These are phyloP conservation scores for Citrus glauca DNA, from an alignment of 345 rosid species.

Conservation along the genomic window DNA sequence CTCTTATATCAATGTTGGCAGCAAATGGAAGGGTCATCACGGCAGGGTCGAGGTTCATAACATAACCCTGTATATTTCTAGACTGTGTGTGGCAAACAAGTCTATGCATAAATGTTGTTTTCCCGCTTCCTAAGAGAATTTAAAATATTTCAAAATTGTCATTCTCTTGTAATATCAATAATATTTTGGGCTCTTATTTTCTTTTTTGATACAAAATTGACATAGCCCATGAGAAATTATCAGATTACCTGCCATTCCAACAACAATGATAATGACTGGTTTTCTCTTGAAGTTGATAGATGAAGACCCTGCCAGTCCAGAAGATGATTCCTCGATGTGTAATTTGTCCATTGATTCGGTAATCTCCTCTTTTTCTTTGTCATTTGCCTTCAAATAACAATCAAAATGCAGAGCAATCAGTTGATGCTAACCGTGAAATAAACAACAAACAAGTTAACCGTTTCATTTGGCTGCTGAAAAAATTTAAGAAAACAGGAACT, in stretches of 20 bases:
- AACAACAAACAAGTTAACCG: background rate
- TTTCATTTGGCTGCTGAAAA: background rate
- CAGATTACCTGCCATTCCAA: slow-evolving; percentile 76
- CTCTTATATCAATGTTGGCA: slow-evolving; percentile 81
- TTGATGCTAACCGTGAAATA: background rate
- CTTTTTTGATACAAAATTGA: background rate
- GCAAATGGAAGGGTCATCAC: slow-evolving; percentile 76
- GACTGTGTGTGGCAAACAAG: slow-evolving; percentile 70
- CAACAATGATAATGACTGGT: slow-evolving; percentile 66
- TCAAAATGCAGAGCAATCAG: background rate
- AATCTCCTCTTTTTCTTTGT: slow-evolving; percentile 45
- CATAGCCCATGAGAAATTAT: background rate
- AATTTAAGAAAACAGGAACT: slow-evolving; percentile 1
- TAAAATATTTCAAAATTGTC: background rate
- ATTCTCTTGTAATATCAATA: background rate
- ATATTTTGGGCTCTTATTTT: background rate
- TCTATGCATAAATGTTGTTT: slow-evolving; percentile 72
- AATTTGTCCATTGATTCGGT: slow-evolving; percentile 55
- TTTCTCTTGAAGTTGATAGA: slow-evolving; percentile 55
- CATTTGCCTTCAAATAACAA: slow-evolving; percentile 24
- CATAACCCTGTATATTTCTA: slow-evolving; percentile 59
- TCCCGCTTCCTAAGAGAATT: slow-evolving; percentile 59
- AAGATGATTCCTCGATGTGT: slow-evolving; percentile 27
- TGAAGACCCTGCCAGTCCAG: slow-evolving; percentile 32
- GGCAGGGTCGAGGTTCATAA: slow-evolving; percentile 84